phyloP scores from a whole-genome alignment of 495 filamentous ascomycete species.

The Podospora australis region DNA sequence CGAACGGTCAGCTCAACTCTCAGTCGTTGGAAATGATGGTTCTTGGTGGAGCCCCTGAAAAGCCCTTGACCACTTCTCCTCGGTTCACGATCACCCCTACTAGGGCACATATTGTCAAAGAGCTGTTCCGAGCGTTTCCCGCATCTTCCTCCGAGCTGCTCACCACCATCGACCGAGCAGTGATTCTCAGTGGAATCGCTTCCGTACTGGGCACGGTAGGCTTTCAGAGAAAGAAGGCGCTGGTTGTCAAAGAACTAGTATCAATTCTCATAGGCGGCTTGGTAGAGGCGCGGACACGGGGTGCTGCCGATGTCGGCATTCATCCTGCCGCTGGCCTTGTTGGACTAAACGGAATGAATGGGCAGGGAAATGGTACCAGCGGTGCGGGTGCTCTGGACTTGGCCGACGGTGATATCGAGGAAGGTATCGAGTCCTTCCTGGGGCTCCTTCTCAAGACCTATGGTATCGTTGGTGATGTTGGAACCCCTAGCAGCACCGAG shows the following conservation, averaged over 20 bases:
- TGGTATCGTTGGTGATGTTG: constrained; percentile 39
- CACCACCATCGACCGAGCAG: constrained; percentile 61
- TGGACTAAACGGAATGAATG: constrained; percentile 47
- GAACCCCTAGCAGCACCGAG: background rate
- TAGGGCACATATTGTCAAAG: constrained; percentile 60
- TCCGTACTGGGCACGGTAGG: constrained; percentile 70
- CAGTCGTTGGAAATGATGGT: constrained; percentile 64
- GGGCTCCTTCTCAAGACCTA: constrained; percentile 43
- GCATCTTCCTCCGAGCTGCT: constrained; percentile 53
- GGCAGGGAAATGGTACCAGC: constrained; percentile 33
- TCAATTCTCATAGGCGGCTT: constrained; percentile 75
- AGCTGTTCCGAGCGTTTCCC: constrained; percentile 69
- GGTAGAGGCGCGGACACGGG: constrained; percentile 85
- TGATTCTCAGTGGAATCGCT: constrained; percentile 80
- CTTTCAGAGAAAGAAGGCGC: constrained; percentile 76
- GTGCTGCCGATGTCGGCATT: constrained; percentile 89
- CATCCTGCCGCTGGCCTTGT: constrained; percentile 84
- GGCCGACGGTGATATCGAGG: constrained; percentile 68
- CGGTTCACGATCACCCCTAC: constrained; percentile 45
- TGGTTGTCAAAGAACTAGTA: constrained; percentile 78
- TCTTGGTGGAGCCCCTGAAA: constrained; percentile 27
- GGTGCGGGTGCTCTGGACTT: constrained; percentile 58
- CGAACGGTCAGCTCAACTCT: constrained; percentile 61
- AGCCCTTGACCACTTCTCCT: constrained; percentile 33
- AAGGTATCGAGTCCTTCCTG: constrained; percentile 54